Evolutionary conservation across 345 rosid genomes (phyloP).

Genomic region (Nephelium lappaceum): DNA sequence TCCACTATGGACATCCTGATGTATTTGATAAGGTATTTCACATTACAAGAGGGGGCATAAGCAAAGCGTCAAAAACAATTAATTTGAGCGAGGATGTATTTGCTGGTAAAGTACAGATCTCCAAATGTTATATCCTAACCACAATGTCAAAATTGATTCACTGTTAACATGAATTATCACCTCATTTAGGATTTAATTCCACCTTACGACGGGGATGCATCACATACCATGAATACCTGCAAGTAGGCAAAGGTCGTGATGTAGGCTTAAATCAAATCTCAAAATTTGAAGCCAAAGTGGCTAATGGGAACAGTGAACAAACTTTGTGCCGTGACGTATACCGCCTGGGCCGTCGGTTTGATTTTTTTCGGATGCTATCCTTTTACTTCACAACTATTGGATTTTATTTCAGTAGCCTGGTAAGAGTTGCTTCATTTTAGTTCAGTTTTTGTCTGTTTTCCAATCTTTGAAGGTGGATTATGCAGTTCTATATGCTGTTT

Average conservation of each 20-base stretch:
- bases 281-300: slow-evolving; percentile 95
- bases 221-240: slow-evolving; percentile 86
- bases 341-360: slow-evolving; percentile 84
- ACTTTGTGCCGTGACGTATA: slow-evolving; percentile 89
- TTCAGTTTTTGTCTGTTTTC: background rate
- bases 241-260: slow-evolving; percentile 99
- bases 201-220: slow-evolving; percentile 79
- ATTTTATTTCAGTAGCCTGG: slow-evolving; percentile 92
- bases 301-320: slow-evolving; percentile 97
- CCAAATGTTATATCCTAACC: slow-evolving; percentile 17
- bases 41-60: slow-evolving; percentile 96
- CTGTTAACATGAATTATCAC: slow-evolving; percentile 21
- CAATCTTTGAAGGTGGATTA: background rate
- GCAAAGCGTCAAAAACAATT: slow-evolving; percentile 95
- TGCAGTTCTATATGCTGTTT: background rate
- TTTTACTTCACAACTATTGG: slow-evolving; percentile 97
- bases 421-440: slow-evolving; percentile 31
- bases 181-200: slow-evolving; percentile 71
- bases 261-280: slow-evolving; percentile 97
- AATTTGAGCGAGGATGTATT: slow-evolving; percentile 94
- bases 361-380: slow-evolving; percentile 95
- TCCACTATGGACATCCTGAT: slow-evolving; percentile 99
- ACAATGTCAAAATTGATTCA: slow-evolving; percentile 12
- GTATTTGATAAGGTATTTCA: slow-evolving; percentile 91
- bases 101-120: slow-evolving; percentile 59